These are phyloP conservation scores for Puya raimondii DNA, from an alignment of 176 grass and related monocot species.

Conservation along the genomic window DNA sequence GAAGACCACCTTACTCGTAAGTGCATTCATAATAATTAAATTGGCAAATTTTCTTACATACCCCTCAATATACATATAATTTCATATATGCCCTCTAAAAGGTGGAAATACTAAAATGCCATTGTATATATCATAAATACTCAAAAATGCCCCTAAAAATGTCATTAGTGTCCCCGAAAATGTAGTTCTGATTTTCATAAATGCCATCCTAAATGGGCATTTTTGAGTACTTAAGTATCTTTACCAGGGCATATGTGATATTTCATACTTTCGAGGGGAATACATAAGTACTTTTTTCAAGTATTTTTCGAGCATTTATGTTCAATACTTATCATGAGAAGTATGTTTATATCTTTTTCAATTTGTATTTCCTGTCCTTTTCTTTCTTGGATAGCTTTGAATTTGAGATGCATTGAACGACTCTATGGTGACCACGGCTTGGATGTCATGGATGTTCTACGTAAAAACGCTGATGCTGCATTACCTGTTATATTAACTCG, in stretches of 20 bases:
- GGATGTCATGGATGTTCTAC: constrained; percentile 67
- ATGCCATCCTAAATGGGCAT: too few species aligned
- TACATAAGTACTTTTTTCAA: too few species aligned
- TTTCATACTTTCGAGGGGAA: too few species aligned
- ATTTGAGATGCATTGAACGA: constrained; percentile 66
- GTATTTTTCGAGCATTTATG: neutral
- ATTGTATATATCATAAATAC: too few species aligned
- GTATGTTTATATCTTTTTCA: neutral
- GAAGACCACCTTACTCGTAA: constrained; percentile 21
- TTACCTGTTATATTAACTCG: constrained; percentile 73
- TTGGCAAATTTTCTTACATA: neutral
- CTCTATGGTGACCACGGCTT: constrained; percentile 75
- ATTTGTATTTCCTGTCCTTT: constrained; percentile 4
- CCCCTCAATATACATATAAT: neutral
- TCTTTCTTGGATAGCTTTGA: constrained; percentile 35
- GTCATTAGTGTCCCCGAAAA: too few species aligned
- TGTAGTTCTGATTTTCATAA: too few species aligned
- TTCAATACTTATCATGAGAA: neutral
- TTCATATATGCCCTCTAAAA: too few species aligned
- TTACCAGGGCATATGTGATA: too few species aligned
- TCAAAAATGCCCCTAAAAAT: too few species aligned
- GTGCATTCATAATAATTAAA: neutral
- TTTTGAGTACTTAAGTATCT: too few species aligned
- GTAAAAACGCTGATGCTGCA: constrained; percentile 54
- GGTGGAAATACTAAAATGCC: too few species aligned